These are phyloP conservation scores for Penicillium nucicola DNA, from an alignment of 495 filamentous ascomycete genomes.

Conservation along the genomic window DNA sequence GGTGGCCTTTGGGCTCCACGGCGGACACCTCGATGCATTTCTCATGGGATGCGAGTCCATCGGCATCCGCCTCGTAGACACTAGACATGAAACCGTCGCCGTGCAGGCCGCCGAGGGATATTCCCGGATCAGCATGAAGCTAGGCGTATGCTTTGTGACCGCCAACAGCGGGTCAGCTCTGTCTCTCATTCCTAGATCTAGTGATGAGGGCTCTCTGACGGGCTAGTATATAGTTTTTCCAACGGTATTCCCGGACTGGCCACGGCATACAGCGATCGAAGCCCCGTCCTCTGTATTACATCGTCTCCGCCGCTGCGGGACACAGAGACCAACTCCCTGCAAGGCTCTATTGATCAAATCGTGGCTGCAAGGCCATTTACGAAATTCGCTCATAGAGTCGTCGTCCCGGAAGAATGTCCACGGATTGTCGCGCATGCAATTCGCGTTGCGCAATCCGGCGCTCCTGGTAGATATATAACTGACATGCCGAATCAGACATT, in stretches of 20 bases:
- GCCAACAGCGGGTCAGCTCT: conserved; percentile 25
- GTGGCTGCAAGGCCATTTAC: conserved; percentile 20
- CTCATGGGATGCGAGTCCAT: conserved; percentile 27
- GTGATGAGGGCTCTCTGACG: too few species aligned
- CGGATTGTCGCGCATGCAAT: conserved; percentile 26
- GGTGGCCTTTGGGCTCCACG: conserved; percentile 30
- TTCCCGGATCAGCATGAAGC: conserved; percentile 17
- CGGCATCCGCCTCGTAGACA: conserved; percentile 27
- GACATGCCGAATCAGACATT: neutral
- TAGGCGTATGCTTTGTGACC: conserved; percentile 29
- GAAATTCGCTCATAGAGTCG: conserved; percentile 29
- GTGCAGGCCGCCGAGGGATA: conserved; percentile 30
- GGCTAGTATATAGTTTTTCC: conserved; percentile 18
- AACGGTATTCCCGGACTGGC: conserved; percentile 29
- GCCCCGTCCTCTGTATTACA: conserved; percentile 27
- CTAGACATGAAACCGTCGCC: conserved; percentile 29
- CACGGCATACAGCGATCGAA: conserved; percentile 24
- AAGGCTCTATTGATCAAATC: conserved; percentile 28
- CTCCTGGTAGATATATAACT: conserved; percentile 16
- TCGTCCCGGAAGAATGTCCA: conserved; percentile 23
- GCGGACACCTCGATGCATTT: conserved; percentile 30
- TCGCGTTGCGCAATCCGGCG: conserved; percentile 22
- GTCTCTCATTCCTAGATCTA: too few species aligned
- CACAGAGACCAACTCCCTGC: conserved; percentile 29
- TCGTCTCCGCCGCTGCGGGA: conserved; percentile 26